Base-by-base conservation (phyloP, 1,139 yeast genomes). In the Scheffersomyces segobiensis region DNA sequence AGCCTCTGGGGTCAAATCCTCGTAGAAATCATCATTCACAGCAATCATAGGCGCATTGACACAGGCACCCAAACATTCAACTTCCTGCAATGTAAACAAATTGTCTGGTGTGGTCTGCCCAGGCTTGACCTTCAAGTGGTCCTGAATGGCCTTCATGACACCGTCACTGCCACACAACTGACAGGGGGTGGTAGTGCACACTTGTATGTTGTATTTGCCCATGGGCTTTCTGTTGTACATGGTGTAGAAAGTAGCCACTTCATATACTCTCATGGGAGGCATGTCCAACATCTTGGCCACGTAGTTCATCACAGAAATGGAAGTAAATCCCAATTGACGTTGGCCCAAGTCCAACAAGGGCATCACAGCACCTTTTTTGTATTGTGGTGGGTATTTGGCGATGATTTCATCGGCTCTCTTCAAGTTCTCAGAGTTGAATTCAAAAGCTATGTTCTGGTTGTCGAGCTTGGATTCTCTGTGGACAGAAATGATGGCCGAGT, bases 211-310 rank as follows among this genome's bases (percentile, higher is more conserved):
- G 73, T 86, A 89, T 72, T 91, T 90, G 63, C 97, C 97, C 85
- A 91, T 87, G 57, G 97, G 97, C 66, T 85, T 82, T 75, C 96
- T 87, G 78, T 90, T 90, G 80, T 88, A 91, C 97, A 91, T 91
- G 68, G 97, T 91, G 78, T 91, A 91, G 78, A 91, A 91, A 54
- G 97, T 89, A 50, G 97, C 97, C 61, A 91, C 97, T 74, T 91
- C 97, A 74, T 91, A 91, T 46, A 91, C 97, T 79, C 97, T 86
- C 97, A 91, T 91, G 63, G 97, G 97, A 46, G 97, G 97, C 88
- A 91, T 89, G 69, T 91, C 95, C 69, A 91, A 83, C 70, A 89
- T 71, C 75, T 88, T 86, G 60, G 97, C 97, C 52, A 91, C 97
- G 72, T 93, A 93, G 78, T 93, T 92, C 95, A 95, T 91, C 62